Base-by-base conservation (phyloP, 352 stramenopile species). In the Globisporangium solare region DNA sequence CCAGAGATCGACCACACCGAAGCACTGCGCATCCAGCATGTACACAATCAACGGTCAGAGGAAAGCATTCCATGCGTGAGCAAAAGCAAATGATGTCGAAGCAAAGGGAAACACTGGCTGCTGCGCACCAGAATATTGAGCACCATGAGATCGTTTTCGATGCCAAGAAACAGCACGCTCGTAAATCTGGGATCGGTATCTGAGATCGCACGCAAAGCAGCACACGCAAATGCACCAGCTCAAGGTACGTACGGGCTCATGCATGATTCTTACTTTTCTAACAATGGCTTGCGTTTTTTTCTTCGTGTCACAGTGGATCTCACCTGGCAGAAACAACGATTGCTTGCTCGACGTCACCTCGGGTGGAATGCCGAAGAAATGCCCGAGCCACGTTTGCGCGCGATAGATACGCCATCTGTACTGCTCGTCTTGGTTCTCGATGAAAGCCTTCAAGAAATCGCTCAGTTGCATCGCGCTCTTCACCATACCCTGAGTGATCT, bases 71-170 rank as follows among this genome's bases (percentile, higher is more conserved):
- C 5, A 35, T 35, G 27, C 10, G 50, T 71, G 12, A 71, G 51
- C 53, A 53, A 53, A 21, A 37, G 31, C 40, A 12, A 21, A 21
- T 13, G 12, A 21, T 13, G 12, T 20, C 14, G 7, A 35, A 10
- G 27, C 27, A 8, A 35, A 35, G 27, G 27, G 27, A 35, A 35
- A 35, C 6, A 6, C 27, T 35, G 7, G 5, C 17, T 43, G 12
- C 17, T 24, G 66, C 76, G 66, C 71, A 92, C 75, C 55, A 93
- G 65, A n/a, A 96, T 66, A 61, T 97, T 90, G 51, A 96, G 74
- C 42, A 97, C 59, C 72, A 96, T 86, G 31, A 97, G 74, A 51
- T 97, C 88, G 54, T 86, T 87, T 64, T 96, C 86, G 20, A 91
- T 71, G 8, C 87, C 87, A 10, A 93, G 67, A 13, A 92, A 86